These are phyloP conservation scores for Gossypium stocksii DNA, from an alignment of 345 rosid genomes.

Conservation along the genomic window DNA sequence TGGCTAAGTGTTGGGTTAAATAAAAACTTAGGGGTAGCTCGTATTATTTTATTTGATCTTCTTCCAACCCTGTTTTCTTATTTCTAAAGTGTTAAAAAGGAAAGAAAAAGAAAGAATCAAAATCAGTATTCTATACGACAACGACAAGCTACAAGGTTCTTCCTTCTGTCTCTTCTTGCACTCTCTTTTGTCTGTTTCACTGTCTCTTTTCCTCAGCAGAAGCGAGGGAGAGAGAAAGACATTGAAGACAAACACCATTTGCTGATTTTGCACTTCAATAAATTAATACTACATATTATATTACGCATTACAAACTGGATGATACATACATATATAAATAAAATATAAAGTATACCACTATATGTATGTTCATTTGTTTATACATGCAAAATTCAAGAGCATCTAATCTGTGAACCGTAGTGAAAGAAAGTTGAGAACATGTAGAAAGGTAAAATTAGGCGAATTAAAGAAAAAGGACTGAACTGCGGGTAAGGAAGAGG, in stretches of 20 bases:
- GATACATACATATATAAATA: background rate
- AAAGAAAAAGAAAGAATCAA: slow-evolving; percentile 30
- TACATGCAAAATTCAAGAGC: background rate
- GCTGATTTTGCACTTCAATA: background rate
- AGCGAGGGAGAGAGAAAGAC: slow-evolving; percentile 11
- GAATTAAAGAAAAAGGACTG: background rate
- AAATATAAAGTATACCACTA: background rate
- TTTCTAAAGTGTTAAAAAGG: slow-evolving; percentile 11
- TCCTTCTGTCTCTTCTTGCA: slow-evolving; percentile 48
- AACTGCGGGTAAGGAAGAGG: background rate
- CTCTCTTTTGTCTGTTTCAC: slow-evolving; percentile 47
- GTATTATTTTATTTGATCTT: slow-evolving; percentile 3
- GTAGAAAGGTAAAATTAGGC: slow-evolving; percentile 7
- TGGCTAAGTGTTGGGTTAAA: background rate
- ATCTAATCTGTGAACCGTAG: slow-evolving; percentile 5
- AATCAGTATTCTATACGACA: slow-evolving; percentile 35
- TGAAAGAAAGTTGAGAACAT: slow-evolving; percentile 11
- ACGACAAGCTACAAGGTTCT: slow-evolving; percentile 46
- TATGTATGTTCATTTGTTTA: background rate
- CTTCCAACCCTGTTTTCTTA: background rate
- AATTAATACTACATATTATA: background rate
- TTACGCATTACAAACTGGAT: background rate
- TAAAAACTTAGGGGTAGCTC: background rate
- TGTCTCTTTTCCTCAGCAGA: slow-evolving; percentile 16
- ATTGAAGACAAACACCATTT: background rate